Conservation (phyloP, 2,329 filamentous ascomycete species). For the Emericellopsis atlantica region DNA sequence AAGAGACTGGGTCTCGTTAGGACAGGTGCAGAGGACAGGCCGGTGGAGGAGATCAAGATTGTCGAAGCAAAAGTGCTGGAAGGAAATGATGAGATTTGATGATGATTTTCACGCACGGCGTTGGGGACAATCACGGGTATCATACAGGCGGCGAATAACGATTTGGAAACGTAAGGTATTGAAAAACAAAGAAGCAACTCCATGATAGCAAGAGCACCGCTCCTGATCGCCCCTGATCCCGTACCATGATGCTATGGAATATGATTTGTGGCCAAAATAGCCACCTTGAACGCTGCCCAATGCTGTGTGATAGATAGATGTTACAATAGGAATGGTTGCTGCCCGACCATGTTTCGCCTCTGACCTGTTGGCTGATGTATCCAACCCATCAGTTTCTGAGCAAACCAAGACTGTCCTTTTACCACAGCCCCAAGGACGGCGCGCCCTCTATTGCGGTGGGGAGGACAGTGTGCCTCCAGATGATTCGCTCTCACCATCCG, state of each 20-base stretch:
- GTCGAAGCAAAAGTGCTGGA: slow-evolving; percentile 56
- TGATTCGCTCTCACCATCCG: slow-evolving; percentile 41
- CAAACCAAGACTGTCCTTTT: too few species aligned
- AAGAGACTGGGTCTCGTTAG: slow-evolving; percentile 80
- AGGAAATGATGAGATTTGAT: slow-evolving; percentile 2
- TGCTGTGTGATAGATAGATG: too few species aligned
- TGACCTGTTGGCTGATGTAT: too few species aligned
- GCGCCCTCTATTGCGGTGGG: slow-evolving; percentile 21
- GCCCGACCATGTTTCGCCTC: too few species aligned
- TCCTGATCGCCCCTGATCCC: not conserved
- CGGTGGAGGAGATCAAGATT: slow-evolving; percentile 73
- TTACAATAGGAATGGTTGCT: too few species aligned
- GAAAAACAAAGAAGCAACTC: too few species aligned
- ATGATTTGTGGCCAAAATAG: not conserved
- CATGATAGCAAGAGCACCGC: too few species aligned
- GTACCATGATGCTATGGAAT: not conserved
- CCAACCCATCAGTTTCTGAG: too few species aligned
- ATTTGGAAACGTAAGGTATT: too few species aligned
- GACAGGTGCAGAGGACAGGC: slow-evolving; percentile 70
- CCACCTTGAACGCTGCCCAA: not conserved
- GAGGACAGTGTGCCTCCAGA: slow-evolving; percentile 40
- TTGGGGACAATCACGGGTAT: not conserved
- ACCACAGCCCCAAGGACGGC: too few species aligned
- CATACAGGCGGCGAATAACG: not conserved
- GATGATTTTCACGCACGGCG: too few species aligned